Conservation (phyloP, 352 stramenopile genomes). For the Thalassiosira allenii region DNA sequence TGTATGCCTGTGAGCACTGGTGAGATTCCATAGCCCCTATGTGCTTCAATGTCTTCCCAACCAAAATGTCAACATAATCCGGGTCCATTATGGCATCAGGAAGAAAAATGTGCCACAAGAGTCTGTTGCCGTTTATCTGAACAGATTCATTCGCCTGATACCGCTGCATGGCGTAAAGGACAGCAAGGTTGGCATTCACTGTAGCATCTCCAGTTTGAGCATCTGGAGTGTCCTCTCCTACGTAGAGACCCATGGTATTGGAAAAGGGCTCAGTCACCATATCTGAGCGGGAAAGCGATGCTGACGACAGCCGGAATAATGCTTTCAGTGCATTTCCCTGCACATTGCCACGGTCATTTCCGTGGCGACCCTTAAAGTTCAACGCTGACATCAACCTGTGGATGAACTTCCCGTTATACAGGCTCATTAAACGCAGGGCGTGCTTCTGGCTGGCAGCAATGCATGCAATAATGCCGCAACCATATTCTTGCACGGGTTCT, state of each 20-base stretch:
- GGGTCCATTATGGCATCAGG: slow-evolving; percentile 7
- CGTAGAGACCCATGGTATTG: slow-evolving; percentile 28
- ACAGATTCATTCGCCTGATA: slow-evolving; percentile 22
- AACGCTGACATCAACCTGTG: slow-evolving; percentile 37
- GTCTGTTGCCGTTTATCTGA: slow-evolving; percentile 31
- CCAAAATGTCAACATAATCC: slow-evolving; percentile 15
- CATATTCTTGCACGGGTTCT: slow-evolving; percentile 48
- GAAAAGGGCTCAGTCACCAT: slow-evolving; percentile 25
- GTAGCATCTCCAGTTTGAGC: no score
- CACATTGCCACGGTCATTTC: slow-evolving; percentile 12
- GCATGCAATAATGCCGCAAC: slow-evolving; percentile 40
- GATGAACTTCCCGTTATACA: slow-evolving; percentile 35
- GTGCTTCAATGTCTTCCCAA: slow-evolving; percentile 20
- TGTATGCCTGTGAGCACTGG: not conserved
- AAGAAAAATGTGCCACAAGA: slow-evolving; percentile 43
- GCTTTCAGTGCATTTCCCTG: slow-evolving; percentile 41
- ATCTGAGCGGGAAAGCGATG: slow-evolving; percentile 18
- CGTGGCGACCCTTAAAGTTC: slow-evolving; percentile 4
- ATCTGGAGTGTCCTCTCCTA: slow-evolving; percentile 7
- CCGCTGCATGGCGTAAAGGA: slow-evolving; percentile 27
- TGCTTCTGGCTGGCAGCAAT: slow-evolving; percentile 30
- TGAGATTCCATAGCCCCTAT: slow-evolving; percentile 2
- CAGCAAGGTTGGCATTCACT: slow-evolving; percentile 24
- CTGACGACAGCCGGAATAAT: slow-evolving; percentile 42
- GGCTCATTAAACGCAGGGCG: slow-evolving; percentile 23